phyloP scores from a whole-genome alignment of 768 basidiomycete genomes.

The Xerocomellus chrysenteron region DNA sequence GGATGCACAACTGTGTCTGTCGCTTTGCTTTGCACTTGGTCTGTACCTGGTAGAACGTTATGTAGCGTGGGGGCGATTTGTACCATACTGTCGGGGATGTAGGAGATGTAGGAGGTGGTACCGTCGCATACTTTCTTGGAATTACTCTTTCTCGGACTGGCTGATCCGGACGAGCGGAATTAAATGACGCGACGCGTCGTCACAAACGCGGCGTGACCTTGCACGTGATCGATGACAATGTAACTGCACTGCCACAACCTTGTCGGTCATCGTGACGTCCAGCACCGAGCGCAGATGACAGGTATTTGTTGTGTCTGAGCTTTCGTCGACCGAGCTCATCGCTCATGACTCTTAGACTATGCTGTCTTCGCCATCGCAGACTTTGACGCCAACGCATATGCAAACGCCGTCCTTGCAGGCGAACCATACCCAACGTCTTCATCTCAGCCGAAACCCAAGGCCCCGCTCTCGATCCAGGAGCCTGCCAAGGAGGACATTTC shows the following conservation, averaged over 20 bases:
- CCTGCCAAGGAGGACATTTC: constrained; percentile 84
- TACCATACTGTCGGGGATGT: constrained; percentile 21
- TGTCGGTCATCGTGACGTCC: not conserved
- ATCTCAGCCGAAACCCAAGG: constrained; percentile 16
- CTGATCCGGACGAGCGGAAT: not conserved
- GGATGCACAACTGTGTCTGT: constrained; percentile 14
- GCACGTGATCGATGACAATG: constrained; percentile 23
- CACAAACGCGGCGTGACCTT: constrained; percentile 30
- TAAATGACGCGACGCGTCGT: constrained; percentile 24
- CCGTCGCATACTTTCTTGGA: constrained; percentile 23
- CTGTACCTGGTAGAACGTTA: constrained; percentile 18
- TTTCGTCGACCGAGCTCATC: not conserved
- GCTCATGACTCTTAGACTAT: constrained; percentile 53
- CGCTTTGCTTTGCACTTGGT: constrained; percentile 21
- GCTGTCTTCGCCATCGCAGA: constrained; percentile 66
- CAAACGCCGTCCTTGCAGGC: constrained; percentile 85
- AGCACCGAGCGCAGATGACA: constrained; percentile 10
- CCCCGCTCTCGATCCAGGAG: constrained; percentile 39
- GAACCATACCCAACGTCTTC: constrained; percentile 61
- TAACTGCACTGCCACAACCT: constrained; percentile 21
- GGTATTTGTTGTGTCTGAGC: constrained; percentile 11
- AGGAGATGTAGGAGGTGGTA: constrained; percentile 5
- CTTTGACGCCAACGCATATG: constrained; percentile 89
- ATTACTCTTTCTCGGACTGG: not conserved
- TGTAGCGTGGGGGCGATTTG: constrained; percentile 20